phyloP scores from a whole-genome alignment of 768 basidiomycete species.

The Boletus subparvulus region DNA sequence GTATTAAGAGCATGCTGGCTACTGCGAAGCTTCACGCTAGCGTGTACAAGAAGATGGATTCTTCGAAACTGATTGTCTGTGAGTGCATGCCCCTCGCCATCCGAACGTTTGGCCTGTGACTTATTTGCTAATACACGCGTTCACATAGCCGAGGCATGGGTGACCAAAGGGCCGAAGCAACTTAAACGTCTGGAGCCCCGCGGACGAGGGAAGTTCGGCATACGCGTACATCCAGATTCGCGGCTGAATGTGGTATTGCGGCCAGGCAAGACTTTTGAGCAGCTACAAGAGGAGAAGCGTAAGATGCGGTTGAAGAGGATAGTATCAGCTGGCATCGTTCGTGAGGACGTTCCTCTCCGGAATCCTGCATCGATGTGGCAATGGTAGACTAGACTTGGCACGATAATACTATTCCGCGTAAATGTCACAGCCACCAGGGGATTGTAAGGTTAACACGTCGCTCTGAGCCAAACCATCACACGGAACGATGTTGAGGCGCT shows the following conservation, averaged over 20 bases:
- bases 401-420: neutral
- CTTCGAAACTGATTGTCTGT: slow-evolving; percentile 80
- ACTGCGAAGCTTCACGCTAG: slow-evolving; percentile 84
- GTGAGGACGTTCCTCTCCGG: slow-evolving; percentile 78
- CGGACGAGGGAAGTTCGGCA: slow-evolving; percentile 79
- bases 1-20: slow-evolving; percentile 86
- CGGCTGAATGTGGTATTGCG: slow-evolving; percentile 73
- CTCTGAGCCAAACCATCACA: slow-evolving; percentile 29
- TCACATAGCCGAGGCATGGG: slow-evolving; percentile 85
- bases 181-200: slow-evolving; percentile 73
- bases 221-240: slow-evolving; percentile 74
- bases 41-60: slow-evolving; percentile 70
- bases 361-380: slow-evolving; percentile 74
- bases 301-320: slow-evolving; percentile 71
- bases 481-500: slow-evolving; percentile 42
- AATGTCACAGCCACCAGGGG: slow-evolving; percentile 13
- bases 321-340: slow-evolving; percentile 73
- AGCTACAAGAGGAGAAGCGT: slow-evolving; percentile 61
- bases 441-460: slow-evolving; percentile 18
- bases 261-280: slow-evolving; percentile 76
- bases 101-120: neutral
- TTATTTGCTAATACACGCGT: slow-evolving; percentile 4
- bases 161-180: slow-evolving; percentile 72
- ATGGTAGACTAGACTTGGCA: slow-evolving; percentile 48
- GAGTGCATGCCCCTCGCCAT: slow-evolving; percentile 32